Base-by-base conservation (phyloP, 2,329 filamentous ascomycete genomes). In the Sordariomycetes sp. region DNA sequence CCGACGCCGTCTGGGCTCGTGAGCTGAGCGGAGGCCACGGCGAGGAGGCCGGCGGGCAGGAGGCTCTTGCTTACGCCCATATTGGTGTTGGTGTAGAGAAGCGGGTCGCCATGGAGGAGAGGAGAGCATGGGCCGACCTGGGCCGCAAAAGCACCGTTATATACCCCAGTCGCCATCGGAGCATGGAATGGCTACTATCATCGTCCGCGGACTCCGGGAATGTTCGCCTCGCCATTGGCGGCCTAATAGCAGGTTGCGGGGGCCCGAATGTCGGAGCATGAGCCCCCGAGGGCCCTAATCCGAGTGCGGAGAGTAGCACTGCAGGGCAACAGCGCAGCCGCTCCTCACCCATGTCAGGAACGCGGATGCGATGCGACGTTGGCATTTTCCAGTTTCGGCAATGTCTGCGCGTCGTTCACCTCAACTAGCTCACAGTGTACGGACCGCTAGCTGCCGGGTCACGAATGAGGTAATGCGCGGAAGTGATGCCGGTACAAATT, bases 1-100 rank as follows among this genome's bases (percentile, higher is more conserved):
- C 24, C 65, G 15, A 56, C 58, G 32, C 60, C 60, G 42, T 61
- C 57, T 22, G 51, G 57, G 57, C 60, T 61, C 25, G 59, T 59
- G 12, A 62, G 57, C 39, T 45, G 39, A 10, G 60, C 58, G 24
- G 60, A 54, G 22, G 55, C 55, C 12, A 28, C 35, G 22, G 58
- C 13, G 12, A 36, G 20, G 20, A 57, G 57, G 3, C 57, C 60
- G 2, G 56, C 12, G 39, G 54, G 57, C 20, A 55, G 52, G 10
- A 55, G n/a, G 42, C 55, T 55, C 28, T 24, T 55, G 28, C 45
- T 52, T 45, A 55, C 28, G 22, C 57, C 57, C 57, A 58, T 58
- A 15, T 52, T 17, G 13, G 6, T 45, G 39, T 45, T n/a, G 7
- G 15, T 7, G 15, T 45, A 17, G 39, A 15, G 15, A 17, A n/a